Evolutionary conservation across 148 eudicot genomes (phyloP).

Genomic region (Rhododendron ovatum): DNA sequence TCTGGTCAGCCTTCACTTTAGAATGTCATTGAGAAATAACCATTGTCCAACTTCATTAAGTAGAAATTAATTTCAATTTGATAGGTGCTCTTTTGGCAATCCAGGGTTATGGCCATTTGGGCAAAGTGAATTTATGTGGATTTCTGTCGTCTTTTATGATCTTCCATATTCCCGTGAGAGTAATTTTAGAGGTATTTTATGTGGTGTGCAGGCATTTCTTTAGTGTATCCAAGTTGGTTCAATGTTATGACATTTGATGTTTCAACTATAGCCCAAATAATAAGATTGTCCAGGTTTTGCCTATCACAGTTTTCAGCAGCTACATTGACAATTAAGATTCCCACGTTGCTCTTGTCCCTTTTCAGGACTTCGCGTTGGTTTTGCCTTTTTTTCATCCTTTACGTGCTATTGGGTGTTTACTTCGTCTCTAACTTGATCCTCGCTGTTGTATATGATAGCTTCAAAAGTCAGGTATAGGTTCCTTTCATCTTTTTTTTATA

Average conservation of each 20-base stretch:
- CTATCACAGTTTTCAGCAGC: background rate
- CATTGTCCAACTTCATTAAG: background rate
- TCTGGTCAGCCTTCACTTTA: background rate
- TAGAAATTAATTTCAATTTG: background rate
- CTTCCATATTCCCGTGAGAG: background rate
- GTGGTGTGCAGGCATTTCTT: background rate
- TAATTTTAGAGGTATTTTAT: background rate
- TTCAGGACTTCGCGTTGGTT: slow-evolving; percentile 90
- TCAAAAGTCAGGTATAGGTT: slow-evolving; percentile 62
- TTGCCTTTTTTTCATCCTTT: slow-evolving; percentile 72
- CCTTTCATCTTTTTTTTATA: background rate
- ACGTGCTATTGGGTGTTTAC: slow-evolving; percentile 84
- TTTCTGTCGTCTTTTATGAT: background rate
- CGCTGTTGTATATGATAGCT: slow-evolving; percentile 95
- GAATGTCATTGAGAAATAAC: background rate
- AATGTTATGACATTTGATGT: background rate
- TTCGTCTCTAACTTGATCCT: slow-evolving; percentile 93
- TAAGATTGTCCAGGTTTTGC: background rate
- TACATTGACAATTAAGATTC: background rate
- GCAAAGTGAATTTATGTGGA: background rate
- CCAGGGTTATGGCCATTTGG: background rate
- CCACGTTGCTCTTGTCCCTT: background rate
- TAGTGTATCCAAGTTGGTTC: background rate
- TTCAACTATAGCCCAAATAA: background rate
- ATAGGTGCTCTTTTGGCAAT: background rate